Percentiles rank a stretch among this genome's conserved stretches.
Evolutionary conservation across 345 rosid genomes (phyloP).

Genomic region (Erucastrum elatum): DNA sequence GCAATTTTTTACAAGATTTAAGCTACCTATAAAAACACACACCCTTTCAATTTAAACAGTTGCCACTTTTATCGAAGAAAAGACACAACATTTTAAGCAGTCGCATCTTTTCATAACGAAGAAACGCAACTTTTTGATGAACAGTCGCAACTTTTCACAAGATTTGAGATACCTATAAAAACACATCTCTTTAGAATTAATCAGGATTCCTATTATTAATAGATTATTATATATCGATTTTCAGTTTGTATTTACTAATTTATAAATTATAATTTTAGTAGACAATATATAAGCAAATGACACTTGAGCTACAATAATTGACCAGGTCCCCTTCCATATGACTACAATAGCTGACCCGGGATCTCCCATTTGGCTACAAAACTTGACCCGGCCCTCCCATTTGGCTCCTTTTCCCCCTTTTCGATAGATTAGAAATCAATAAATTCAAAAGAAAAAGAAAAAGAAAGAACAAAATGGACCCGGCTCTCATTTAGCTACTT

Average conservation of each 20-base stretch:
- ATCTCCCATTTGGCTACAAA: background rate
- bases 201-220: no score
- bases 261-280: background rate
- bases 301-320: background rate
- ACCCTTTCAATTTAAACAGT: no score
- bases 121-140: no score
- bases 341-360: background rate
- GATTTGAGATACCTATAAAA: no score
- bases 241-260: background rate
- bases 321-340: background rate
- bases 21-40: no score
- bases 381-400: background rate
- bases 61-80: no score
- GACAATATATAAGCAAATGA: background rate
- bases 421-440: background rate
- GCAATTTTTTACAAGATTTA: no score
- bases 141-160: no score
- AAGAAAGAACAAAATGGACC: background rate
- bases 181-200: no score
- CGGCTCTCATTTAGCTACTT: background rate
- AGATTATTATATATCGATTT: background rate
- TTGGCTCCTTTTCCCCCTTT: background rate
- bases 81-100: no score
- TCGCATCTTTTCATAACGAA: no score
- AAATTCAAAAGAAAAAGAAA: background rate